Base-by-base conservation (phyloP, 148 eudicot species). In the Suaeda aralocaspica region DNA sequence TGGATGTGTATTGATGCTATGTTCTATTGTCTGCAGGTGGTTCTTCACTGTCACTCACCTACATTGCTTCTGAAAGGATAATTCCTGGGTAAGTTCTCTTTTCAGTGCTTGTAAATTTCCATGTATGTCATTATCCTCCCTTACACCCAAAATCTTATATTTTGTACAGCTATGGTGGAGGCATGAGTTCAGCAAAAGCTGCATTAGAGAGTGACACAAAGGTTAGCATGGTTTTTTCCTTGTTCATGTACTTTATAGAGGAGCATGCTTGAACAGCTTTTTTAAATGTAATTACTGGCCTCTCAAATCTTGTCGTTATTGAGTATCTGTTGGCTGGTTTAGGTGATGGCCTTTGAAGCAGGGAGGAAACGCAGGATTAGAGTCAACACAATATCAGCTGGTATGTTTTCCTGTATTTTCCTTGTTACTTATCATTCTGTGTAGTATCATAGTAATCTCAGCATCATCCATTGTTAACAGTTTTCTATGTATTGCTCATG, bases 131-230 rank as follows among this genome's bases (percentile, higher is more conserved):
- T 45, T 29, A 61, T 66, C 18, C 21, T 19, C 48, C 28, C 51
- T 52, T 49, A 52, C 45, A 59, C 39, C 49, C 69, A 50, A 53
- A 55, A 59, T 42, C 56, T 57, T 15, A 26, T 30, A 71, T 26
- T 59, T 59, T 18, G 24, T 71, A 26, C 86, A 92, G 98, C 18
- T 92, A 92, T 72, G 98, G 98, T 59, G 98, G 98, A 67, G 98
- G 98, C 58, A 92, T 92, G 98, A 92, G 98, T 78, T 92, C 98
- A 59, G 98, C 98, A 21, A 92, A 92, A 79, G 94, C 98, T 58
- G 98, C 94, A n/a, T 78, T 92, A 56, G 98, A 92, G 84, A 90
- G 98, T 79, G 98, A 92, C 74, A 92, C 96, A 44, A 84, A 68
- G 84, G 98, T 90, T 66, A 79, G 82, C 71, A 22, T 69, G 72